Base-by-base conservation (phyloP, 441 rosid genomes). In the Gossypium schwendimanii region DNA sequence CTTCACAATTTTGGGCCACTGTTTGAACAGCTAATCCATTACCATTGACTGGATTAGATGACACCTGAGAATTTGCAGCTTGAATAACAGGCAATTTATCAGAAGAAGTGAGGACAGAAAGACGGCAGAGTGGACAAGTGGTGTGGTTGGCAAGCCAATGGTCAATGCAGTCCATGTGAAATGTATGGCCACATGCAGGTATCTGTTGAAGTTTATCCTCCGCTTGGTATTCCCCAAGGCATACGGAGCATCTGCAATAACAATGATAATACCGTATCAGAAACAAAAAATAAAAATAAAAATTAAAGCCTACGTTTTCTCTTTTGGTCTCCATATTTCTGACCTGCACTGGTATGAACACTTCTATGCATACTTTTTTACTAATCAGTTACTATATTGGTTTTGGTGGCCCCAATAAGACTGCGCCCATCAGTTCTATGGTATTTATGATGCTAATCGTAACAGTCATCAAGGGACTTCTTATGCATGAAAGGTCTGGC, bases 81-180 rank as follows among this genome's bases (percentile, higher is more conserved):
- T 72, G 83, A 69, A 36, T 72, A 41, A 77, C 72, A 62, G 76
- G 75, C 31, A 81, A 52, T 65, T 79, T 81, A 59, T 18, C 75
- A 0, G 72, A 17, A 58, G 87, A 53, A 64, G 85, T 68, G 59
- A 89, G 76, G 33, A 92, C 93, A 14, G 96, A 79, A 63, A 87
- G 87, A 49, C 97, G 93, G 75, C 97, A 93, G 71, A 93, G 91
- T 50, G 97, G 98, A 77, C 98, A 93, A 36, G 96, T 93, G 15
- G 83, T 82, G 70, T 91, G 93, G 65, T 83, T 86, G 33, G 87
- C 74, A 36, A 93, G 96, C 98, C 98, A 93, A 76, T 82, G 84
- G 65, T 93, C 98, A 52, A 93, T 91, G 81, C 97, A 93, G 54
- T 90, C 93, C 96, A 89, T 87, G 79, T 93, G 98, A 82, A 91